Evolutionary conservation across 495 filamentous ascomycete genomes (phyloP).

Genomic region (Neurospora tetraspora): DNA sequence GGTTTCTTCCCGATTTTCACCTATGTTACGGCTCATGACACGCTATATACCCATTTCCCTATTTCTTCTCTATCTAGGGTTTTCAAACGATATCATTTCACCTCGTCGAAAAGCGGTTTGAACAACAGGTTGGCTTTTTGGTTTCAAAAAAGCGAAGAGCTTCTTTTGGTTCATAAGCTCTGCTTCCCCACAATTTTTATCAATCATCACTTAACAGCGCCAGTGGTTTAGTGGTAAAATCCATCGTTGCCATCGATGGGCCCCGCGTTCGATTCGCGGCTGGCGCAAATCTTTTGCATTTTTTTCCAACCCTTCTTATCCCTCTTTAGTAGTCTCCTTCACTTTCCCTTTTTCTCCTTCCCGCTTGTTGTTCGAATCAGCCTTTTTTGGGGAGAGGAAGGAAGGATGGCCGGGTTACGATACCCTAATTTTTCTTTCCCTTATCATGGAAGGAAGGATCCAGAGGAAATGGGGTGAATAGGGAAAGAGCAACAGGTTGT

Average conservation of each 20-base stretch:
- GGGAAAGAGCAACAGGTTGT: background rate
- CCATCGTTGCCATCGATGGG: slow-evolving; percentile 45
- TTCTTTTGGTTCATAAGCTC: background rate
- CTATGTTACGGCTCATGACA: background rate
- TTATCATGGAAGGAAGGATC: background rate
- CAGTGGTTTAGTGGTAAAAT: slow-evolving; percentile 46
- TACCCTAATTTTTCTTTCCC: background rate
- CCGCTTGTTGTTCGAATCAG: background rate
- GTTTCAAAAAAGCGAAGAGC: background rate
- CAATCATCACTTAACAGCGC: background rate
- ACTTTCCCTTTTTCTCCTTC: background rate
- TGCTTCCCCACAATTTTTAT: background rate
- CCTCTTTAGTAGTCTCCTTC: background rate
- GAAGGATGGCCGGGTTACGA: background rate
- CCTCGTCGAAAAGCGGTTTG: background rate
- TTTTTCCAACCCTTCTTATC: background rate
- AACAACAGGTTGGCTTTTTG: background rate
- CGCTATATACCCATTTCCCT: background rate
- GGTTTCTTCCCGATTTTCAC: background rate
- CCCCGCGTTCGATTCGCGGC: slow-evolving; percentile 43
- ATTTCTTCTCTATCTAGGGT: background rate
- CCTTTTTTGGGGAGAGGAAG: background rate
- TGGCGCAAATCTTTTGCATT: slow-evolving; percentile 24
- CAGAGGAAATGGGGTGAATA: background rate
- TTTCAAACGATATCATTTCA: background rate